These are phyloP conservation scores for Epichloe bromicola DNA, from an alignment of 2,329 filamentous ascomycete species.

Conservation along the genomic window DNA sequence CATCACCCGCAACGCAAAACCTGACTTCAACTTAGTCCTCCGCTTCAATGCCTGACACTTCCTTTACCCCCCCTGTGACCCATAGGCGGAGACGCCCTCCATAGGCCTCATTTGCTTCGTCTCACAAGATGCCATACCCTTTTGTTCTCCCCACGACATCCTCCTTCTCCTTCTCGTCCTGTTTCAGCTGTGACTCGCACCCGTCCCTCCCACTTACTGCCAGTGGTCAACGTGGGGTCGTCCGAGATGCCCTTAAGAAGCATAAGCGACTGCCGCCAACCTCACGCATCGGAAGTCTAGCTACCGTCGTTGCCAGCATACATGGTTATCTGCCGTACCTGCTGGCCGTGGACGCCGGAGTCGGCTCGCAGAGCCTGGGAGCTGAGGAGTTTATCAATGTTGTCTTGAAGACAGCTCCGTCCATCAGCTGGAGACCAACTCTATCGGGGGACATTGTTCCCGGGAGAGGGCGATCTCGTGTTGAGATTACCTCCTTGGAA, in stretches of 20 bases:
- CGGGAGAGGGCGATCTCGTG: constrained; percentile 50
- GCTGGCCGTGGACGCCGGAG: constrained; percentile 59
- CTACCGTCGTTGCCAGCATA: constrained; percentile 54
- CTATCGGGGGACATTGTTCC: constrained; percentile 51
- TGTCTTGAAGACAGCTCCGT: constrained; percentile 44
- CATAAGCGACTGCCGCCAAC: constrained; percentile 72
- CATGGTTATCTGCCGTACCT: constrained; percentile 76
- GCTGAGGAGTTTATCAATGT: constrained; percentile 52
- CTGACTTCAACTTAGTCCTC: background rate
- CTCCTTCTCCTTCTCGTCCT: constrained; percentile 66
- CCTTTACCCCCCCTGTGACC: background rate
- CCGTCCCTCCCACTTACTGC: constrained; percentile 75
- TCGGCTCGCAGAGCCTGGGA: constrained; percentile 34
- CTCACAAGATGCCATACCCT: constrained; percentile 65
- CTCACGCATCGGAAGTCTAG: constrained; percentile 58
- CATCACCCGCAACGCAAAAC: background rate
- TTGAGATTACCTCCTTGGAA: constrained; percentile 60
- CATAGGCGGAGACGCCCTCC: background rate
- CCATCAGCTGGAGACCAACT: constrained; percentile 76
- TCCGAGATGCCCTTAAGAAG: constrained; percentile 73
- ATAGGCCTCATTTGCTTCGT: background rate
- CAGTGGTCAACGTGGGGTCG: constrained; percentile 70
- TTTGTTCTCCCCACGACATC: constrained; percentile 86
- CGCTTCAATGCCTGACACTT: background rate
- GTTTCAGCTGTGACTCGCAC: constrained; percentile 68